Conservation (phyloP, 179 eudicot genomes). For the Amaranthus tricolor region DNA sequence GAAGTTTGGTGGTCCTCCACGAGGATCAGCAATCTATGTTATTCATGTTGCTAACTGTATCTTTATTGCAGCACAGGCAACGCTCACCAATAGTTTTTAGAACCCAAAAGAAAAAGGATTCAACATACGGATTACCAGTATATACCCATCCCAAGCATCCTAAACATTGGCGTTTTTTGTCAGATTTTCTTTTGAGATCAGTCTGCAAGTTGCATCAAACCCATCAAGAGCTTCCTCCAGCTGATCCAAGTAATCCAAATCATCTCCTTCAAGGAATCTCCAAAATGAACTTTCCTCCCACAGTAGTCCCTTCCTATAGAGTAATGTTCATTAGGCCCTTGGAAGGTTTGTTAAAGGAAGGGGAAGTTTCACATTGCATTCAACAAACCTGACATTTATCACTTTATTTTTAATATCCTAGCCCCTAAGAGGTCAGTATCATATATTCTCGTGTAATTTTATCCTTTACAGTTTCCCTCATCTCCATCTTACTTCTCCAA, state of each 20-base stretch:
- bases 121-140: background rate
- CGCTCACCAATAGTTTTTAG: background rate
- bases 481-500: background rate
- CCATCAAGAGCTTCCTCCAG: background rate
- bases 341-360: background rate
- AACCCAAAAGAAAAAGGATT: background rate
- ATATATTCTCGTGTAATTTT: background rate
- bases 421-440: background rate
- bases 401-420: background rate
- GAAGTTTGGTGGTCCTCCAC: background rate
- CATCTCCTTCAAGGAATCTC: background rate
- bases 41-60: background rate
- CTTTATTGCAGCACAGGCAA: background rate
- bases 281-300: background rate
- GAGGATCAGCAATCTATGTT: background rate
- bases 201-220: background rate
- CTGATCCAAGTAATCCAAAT: background rate
- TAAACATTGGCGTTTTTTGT: background rate
- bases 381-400: background rate
- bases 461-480: background rate
- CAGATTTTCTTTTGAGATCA: background rate
- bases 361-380: background rate
- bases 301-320: background rate
- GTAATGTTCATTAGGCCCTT: background rate
- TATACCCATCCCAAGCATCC: constrained; percentile 1